Conservation (phyloP, 140 eudicot species). For the Stevia rebaudiana region DNA sequence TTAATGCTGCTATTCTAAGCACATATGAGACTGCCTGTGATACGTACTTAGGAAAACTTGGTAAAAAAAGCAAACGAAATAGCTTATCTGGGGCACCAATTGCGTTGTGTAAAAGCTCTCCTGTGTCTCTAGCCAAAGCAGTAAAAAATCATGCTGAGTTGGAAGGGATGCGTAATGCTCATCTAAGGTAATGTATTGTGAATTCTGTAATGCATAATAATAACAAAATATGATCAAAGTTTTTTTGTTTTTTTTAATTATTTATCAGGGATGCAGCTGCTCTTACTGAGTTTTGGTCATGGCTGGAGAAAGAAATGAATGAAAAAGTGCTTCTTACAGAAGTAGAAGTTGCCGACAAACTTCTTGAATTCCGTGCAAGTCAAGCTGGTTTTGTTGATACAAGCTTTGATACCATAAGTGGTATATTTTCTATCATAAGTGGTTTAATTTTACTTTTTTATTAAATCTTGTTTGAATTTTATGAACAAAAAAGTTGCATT, state of each 20-base stretch:
- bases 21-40: slow-evolving; percentile 61
- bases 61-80: slow-evolving; percentile 23
- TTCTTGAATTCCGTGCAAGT: slow-evolving; percentile 78
- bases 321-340: slow-evolving; percentile 56
- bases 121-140: slow-evolving; percentile 77
- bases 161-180: slow-evolving; percentile 81
- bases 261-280: slow-evolving; percentile 94
- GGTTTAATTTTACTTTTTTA: not conserved
- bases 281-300: slow-evolving; percentile 80
- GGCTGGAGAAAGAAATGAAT: slow-evolving; percentile 77
- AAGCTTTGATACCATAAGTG: slow-evolving; percentile 94
- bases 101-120: slow-evolving; percentile 56
- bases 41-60: slow-evolving; percentile 29
- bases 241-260: too few species aligned
- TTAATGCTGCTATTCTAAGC: slow-evolving; percentile 77
- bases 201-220: slow-evolving; percentile 1
- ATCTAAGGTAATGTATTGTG: slow-evolving; percentile 52
- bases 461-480: not conserved
- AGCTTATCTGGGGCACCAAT: slow-evolving; percentile 47
- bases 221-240: slow-evolving; percentile 1
- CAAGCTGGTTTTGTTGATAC: slow-evolving; percentile 88
- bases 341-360: slow-evolving; percentile 84
- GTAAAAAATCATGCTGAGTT: slow-evolving; percentile 78
- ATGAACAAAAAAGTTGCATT: not conserved
- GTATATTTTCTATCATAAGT: slow-evolving; percentile 36